Evolutionary conservation across 768 basidiomycete species (phyloP).

Genomic region (Nidula microcarpa): DNA sequence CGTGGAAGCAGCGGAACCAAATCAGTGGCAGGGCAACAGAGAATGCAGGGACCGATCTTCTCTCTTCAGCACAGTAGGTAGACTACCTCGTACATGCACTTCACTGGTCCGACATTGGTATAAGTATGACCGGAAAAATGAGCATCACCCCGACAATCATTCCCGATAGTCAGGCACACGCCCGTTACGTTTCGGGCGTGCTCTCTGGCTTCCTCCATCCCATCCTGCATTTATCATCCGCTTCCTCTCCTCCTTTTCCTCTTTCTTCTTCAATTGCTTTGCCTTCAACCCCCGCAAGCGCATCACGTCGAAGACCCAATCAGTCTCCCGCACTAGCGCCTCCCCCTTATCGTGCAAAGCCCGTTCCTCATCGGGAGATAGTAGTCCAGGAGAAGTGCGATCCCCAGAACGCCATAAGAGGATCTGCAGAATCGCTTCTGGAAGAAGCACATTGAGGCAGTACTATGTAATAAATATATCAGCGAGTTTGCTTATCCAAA

Average conservation of each 20-base stretch:
- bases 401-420: slow-evolving; percentile 68
- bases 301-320: slow-evolving; percentile 69
- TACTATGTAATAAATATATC: slow-evolving; percentile 39
- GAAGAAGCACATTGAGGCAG: slow-evolving; percentile 67
- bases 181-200: slow-evolving; percentile 20
- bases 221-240: neutral
- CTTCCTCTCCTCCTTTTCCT: slow-evolving; percentile 8
- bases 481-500: neutral
- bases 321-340: slow-evolving; percentile 46
- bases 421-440: slow-evolving; percentile 69
- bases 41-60: too few species aligned
- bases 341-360: slow-evolving; percentile 47
- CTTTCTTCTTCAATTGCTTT: slow-evolving; percentile 12
- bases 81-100: too few species aligned
- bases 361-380: slow-evolving; percentile 52
- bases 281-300: slow-evolving; percentile 34
- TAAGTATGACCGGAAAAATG: neutral
- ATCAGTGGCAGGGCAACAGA: too few species aligned
- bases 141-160: slow-evolving; percentile 2
- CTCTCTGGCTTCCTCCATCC: slow-evolving; percentile 6
- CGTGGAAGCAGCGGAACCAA: too few species aligned
- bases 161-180: slow-evolving; percentile 21
- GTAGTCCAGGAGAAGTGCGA: slow-evolving; percentile 46
- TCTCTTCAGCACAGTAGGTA: too few species aligned
- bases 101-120: neutral